A percentile compares a stretch with the other conserved stretches of the same genome.
Evolutionary conservation across 805 yeast genomes (phyloP).

Genomic region (Yamadazyma akitaensis): DNA sequence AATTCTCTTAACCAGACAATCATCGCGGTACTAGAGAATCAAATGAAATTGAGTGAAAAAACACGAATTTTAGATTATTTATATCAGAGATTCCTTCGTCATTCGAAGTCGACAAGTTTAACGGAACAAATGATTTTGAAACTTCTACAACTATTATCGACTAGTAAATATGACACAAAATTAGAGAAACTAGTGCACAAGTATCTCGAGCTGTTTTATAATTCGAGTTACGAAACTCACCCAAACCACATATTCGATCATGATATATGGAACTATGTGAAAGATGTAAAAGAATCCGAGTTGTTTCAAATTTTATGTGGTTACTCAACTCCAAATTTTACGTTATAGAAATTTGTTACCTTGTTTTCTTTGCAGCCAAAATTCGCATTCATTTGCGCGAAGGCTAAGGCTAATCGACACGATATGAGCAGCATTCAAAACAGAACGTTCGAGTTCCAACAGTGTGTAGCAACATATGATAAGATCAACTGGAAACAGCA

Average conservation of each 20-base stretch:
- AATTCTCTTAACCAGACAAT: neutral
- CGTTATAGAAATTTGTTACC: neutral
- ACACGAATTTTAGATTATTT: conserved; percentile 2
- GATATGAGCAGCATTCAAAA: conserved; percentile 50
- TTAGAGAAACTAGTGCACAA: conserved; percentile 3
- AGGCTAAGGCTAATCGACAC: neutral
- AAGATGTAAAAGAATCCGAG: conserved; percentile 2
- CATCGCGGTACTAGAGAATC: neutral
- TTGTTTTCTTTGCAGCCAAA: neutral
- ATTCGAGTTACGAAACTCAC: neutral
- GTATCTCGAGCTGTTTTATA: conserved; percentile 4
- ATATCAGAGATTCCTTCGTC: neutral
- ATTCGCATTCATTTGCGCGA: neutral
- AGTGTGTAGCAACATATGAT: conserved; percentile 77
- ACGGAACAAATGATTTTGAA: neutral
- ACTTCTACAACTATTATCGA: conserved; percentile 1
- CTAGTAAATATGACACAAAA: conserved; percentile 1
- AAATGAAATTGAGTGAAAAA: neutral
- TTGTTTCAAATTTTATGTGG: conserved; percentile 8
- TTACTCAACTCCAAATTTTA: conserved; percentile 8
- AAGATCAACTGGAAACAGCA: conserved; percentile 48
- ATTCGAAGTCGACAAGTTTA: neutral
- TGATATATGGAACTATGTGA: conserved; percentile 4
- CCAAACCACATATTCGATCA: neutral
- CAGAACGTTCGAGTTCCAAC: conserved; percentile 89